Base-by-base conservation (phyloP, 257 asterid genomes). In the Coffea eugenioides region DNA sequence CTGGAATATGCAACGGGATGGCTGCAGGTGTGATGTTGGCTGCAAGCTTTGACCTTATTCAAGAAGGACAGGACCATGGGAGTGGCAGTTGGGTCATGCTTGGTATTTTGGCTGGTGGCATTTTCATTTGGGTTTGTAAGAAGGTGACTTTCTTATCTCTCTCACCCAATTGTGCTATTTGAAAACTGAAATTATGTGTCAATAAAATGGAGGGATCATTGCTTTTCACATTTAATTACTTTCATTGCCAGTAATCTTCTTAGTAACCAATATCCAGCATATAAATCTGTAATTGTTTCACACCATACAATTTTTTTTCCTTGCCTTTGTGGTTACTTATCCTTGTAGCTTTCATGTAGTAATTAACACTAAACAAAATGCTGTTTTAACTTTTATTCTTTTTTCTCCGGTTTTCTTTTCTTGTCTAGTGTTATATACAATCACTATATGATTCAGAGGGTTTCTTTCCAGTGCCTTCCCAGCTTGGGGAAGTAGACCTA, bases 21-120 rank as follows among this genome's bases (percentile, higher is more conserved):
- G 99, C 99, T 73, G 97, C 96, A 51, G 99, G 99, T 74, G 99
- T 96, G 69, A 96, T 96, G 99, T 82, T 96, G 77, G 99, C 99
- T 61, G 99, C 99, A 39, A 96, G 98, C 88, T 96, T 96, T 88
- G 99, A 96, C 85, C 99, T 96, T 79, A 92, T 96, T 83, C 95
- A 92, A 82, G 98, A 96, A 90, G 99, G 99, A 51, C 98, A 94
- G 86, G 91, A 77, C 76, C 99, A 96, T 82, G 97, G 99, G 75
- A 90, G 97, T 88, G 98, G 99, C 78, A 89, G 92, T 89, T 94
- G 97, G 99, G 99, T 94, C 62, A 97, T 96, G 49, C 57, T 89
- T 71, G 99, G 99, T 75, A 89, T 96, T 87, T 88, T 96, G 88
- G 88, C 94, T 6, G 99, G 99, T 77, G 98, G 95, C n/a, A 39